Conservation (phyloP, 225 moss, liverwort and hornwort genomes). For the Ulota crispa region DNA sequence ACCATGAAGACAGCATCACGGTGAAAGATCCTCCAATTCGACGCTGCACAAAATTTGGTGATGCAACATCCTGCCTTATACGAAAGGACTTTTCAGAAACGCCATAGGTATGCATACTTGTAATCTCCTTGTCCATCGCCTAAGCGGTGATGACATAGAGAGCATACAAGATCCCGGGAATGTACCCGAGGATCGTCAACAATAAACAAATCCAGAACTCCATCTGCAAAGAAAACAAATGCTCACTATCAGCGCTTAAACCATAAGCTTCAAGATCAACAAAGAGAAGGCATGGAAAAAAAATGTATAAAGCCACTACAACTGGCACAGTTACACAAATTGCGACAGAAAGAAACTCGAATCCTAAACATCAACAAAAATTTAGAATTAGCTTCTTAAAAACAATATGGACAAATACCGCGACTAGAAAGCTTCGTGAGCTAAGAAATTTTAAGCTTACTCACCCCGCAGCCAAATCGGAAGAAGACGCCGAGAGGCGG, state of each 20-base stretch:
- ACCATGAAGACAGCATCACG: background rate
- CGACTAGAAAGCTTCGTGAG: background rate
- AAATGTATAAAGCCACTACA: background rate
- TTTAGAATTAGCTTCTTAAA: background rate
- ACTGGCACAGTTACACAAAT: background rate
- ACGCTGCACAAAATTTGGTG: background rate
- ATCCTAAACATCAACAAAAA: background rate
- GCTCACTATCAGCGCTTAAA: background rate
- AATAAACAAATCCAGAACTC: slow-evolving; percentile 60
- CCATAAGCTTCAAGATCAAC: background rate
- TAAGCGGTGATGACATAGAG: slow-evolving; percentile 47
- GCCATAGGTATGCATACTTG: background rate
- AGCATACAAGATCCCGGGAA: slow-evolving; percentile 61
- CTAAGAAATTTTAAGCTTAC: background rate
- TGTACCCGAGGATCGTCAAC: slow-evolving; percentile 55
- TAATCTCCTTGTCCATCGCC: background rate
- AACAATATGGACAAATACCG: background rate
- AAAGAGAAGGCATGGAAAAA: background rate
- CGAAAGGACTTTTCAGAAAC: background rate
- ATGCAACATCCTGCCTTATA: background rate
- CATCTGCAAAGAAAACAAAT: slow-evolving; percentile 24
- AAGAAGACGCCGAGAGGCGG: slow-evolving; percentile 67
- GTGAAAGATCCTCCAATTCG: background rate
- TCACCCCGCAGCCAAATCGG: slow-evolving; percentile 57
- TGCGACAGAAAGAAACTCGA: background rate